Conservation (phyloP, 2,329 filamentous ascomycete genomes). For the Raffaelea ambrosiae region DNA sequence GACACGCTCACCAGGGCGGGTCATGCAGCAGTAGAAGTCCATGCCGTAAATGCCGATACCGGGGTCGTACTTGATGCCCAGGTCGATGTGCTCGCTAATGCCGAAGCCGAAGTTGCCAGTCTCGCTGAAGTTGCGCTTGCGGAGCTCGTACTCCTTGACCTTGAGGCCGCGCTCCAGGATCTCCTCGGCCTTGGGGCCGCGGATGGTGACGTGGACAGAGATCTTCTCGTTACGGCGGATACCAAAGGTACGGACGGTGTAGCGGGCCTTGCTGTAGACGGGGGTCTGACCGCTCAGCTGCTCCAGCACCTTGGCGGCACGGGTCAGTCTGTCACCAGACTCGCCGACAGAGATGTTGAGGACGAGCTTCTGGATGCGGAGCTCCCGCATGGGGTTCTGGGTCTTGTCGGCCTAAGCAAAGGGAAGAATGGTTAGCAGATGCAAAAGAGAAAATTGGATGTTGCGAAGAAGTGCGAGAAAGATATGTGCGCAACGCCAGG, state of each 20-base stretch:
- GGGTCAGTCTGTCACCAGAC: conserved; percentile 99
- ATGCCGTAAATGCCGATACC: conserved; percentile 99
- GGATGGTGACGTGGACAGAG: conserved; percentile 97
- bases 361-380: conserved; percentile 98
- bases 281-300: conserved; percentile 99
- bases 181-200: conserved; percentile 94
- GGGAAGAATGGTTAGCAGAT: conserved; percentile 15
- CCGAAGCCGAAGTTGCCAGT: conserved; percentile 99
- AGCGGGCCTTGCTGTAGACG: conserved; percentile 99
- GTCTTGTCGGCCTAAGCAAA: conserved; percentile 64
- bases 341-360: conserved; percentile 99
- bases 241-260: conserved; percentile 99
- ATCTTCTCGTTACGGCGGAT: conserved; percentile 99
- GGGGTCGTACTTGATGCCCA: conserved; percentile 99
- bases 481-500: too few species aligned
- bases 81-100: conserved; percentile 99
- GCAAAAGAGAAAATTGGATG: background rate
- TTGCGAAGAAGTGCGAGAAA: background rate
- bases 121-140: conserved; percentile 99
- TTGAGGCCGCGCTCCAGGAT: conserved; percentile 99
- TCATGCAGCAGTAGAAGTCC: conserved; percentile 99
- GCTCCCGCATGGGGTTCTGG: conserved; percentile 98
- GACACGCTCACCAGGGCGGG: conserved; percentile 96
- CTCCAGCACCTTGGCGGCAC: conserved; percentile 99
- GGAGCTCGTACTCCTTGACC: conserved; percentile 99